Evolutionary conservation across 208 protist species (phyloP), one percentile per base, ranked within the genome.

Genomic region (Trypanosoma grayi): DNA sequence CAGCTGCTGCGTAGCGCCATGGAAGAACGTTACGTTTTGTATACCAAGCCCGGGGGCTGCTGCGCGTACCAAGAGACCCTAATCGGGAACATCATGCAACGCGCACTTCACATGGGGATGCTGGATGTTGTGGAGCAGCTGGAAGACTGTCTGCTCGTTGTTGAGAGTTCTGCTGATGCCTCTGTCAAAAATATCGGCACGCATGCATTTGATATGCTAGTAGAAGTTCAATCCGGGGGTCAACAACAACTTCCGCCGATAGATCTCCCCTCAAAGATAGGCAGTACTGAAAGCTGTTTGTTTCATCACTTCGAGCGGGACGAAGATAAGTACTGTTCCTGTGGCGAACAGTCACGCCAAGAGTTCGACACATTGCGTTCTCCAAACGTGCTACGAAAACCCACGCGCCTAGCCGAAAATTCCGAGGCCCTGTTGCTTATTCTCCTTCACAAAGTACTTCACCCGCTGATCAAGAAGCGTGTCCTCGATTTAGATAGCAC

Each of bases 221-320:
- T 11, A 50, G 13, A 3, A 44, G 16, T 43, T 31, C 27, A 30
- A 45, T 3, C 14, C 0, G 45, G 20, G 7, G 2, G 22, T 22
- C 24, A 2, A 22, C 9, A 5, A 8, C n/a, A n/a, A n/a, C n/a
- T n/a, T n/a, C 25, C 31, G 18, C 22, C 24, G 4, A 36, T 24
- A 33, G 60, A 66, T 24, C 4, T 56, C 20, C 30, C 48, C 7
- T 18, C 11, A 9, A 14, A 46, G n/a, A 2, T 43, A 25, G 27
- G 18, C 8, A 47, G 53, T 46, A 31, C 71, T 27, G 73, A 75
- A 66, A 66, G 57, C 1, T 86, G 81, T 56, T 27, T 77, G 14
- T 93, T 93, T 52, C 87, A 93, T 64, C 81, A 90, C 68, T 89
- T 93, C 59, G 77, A 87, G 36, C 75, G 56, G 52, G 87, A 89